Percentiles rank a stretch among this genome's conserved stretches.
Evolutionary conservation across 1,139 yeast genomes (phyloP).

Genomic region (Citeromyces hawaiiensis): DNA sequence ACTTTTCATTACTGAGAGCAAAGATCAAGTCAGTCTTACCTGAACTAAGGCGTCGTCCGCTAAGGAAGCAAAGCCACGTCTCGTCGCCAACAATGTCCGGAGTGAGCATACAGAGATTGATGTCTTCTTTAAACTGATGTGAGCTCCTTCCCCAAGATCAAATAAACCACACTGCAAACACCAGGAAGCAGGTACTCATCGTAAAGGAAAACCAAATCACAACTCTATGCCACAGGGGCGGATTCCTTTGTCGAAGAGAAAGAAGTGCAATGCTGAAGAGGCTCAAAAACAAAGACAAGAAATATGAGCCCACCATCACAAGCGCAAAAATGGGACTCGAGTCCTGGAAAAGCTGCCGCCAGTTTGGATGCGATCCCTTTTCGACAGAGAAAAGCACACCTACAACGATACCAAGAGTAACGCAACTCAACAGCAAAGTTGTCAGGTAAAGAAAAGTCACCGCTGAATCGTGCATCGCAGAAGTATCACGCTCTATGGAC

Average conservation of each 20-base stretch:
- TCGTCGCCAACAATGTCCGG: too few species aligned
- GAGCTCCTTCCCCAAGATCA: not conserved
- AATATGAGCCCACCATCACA: slow-evolving; percentile 8
- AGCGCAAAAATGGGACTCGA: slow-evolving; percentile 13
- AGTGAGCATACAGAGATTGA: too few species aligned
- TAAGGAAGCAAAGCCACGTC: too few species aligned
- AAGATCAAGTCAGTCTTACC: too few species aligned
- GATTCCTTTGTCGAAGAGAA: slow-evolving; percentile 11
- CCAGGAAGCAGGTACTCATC: slow-evolving; percentile 1
- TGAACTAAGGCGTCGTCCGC: too few species aligned
- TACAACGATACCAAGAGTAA: slow-evolving; percentile 31
- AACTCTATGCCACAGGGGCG: slow-evolving; percentile 17
- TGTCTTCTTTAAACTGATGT: too few species aligned
- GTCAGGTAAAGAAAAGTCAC: slow-evolving; percentile 30
- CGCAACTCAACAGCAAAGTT: slow-evolving; percentile 24
- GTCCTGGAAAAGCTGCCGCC: slow-evolving; percentile 10
- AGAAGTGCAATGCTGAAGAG: slow-evolving; percentile 14
- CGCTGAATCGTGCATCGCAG: slow-evolving; percentile 24
- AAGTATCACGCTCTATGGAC: slow-evolving; percentile 9
- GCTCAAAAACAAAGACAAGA: slow-evolving; percentile 9
- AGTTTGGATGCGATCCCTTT: slow-evolving; percentile 9
- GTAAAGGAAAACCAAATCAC: slow-evolving; percentile 13
- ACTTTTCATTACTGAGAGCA: too few species aligned
- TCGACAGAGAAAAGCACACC: slow-evolving; percentile 22
- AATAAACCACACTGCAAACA: not conserved